Evolutionary conservation across 1,284 basidiomycete species (phyloP), one percentile per base, ranked within the genome.

Genomic region (Ceratobasidium sp.): DNA sequence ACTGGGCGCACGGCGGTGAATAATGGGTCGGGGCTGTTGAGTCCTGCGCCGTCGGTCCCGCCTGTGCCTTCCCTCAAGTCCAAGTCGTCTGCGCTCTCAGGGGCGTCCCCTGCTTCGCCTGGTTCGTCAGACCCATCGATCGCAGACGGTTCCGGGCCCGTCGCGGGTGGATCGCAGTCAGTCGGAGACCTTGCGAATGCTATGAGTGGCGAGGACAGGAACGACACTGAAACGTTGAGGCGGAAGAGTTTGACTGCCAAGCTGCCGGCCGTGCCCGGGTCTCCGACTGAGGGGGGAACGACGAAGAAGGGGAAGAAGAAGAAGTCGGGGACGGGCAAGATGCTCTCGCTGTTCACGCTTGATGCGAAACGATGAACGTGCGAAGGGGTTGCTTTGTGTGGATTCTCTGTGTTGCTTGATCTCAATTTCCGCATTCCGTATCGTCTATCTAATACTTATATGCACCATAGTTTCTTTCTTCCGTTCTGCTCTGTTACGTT

Each of bases 291-390:
- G 83, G 84, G 22, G 88, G 89, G 82, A 88, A 87, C 79, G 82
- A 84, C 73, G 86, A 89, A 83, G 79, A 92, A 89, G 84, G 92
- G 91, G 82, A 81, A 93, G 82, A 92, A 91, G 86, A 92, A 92
- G 84, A 93, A 93, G 82, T 89, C 92, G 81, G 91, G 90, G 75
- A 91, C 92, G 14, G 92, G 93, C 85, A 93, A 93, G 80, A 86
- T 94, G 75, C 86, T 93, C 76, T 92, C 92, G 41, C 84, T 94
- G 76, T 93, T 94, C 36, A 22, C 67, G 24, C 24, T 72, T 41
- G 67, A 72, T 33, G 48, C 82, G 90, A 90, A 62, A 84, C 87
- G 66, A 59, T 72, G 45, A 60, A 57, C 36, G 3, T 47, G n/a
- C n/a, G 45, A 73, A 5, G 2, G 15, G 22, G 22, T 24, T 50